A percentile compares a stretch with the other conserved stretches of the same genome.
These are phyloP conservation scores for Ceratocystis variospora DNA, from an alignment of 2,329 filamentous ascomycete species.

Conservation along the genomic window DNA sequence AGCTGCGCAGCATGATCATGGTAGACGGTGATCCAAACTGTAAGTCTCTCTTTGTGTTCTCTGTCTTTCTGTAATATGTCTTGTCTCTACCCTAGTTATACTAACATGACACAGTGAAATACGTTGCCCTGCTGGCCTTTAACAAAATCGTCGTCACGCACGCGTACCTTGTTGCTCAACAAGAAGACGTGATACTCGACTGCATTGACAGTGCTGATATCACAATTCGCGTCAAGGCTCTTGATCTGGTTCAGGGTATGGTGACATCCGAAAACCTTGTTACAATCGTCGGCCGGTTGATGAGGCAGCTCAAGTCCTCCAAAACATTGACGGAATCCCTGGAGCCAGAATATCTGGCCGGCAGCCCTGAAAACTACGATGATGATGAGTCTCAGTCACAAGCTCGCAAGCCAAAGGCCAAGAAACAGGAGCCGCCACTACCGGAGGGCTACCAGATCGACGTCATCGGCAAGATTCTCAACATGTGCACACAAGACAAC, in stretches of 20 bases:
- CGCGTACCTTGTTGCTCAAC: slow-evolving; percentile 72
- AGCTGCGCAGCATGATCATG: slow-evolving; percentile 86
- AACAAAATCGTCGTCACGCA: slow-evolving; percentile 88
- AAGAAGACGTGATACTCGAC: slow-evolving; percentile 91
- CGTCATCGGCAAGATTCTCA: slow-evolving; percentile 68
- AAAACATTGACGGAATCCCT: slow-evolving; percentile 18
- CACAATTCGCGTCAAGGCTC: slow-evolving; percentile 81
- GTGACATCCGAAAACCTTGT: slow-evolving; percentile 76
- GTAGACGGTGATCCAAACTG: slow-evolving; percentile 86
- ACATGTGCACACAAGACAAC: slow-evolving; percentile 80
- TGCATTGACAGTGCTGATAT: slow-evolving; percentile 95
- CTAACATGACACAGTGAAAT: slow-evolving; percentile 56
- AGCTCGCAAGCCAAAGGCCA: slow-evolving; percentile 5
- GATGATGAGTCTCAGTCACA: slow-evolving; percentile 11
- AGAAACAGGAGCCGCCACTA: slow-evolving; percentile 37
- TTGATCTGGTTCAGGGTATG: slow-evolving; percentile 89
- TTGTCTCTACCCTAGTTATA: background rate
- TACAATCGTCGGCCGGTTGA: slow-evolving; percentile 69
- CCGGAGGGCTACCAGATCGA: slow-evolving; percentile 77
- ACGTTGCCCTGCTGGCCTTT: slow-evolving; percentile 87
- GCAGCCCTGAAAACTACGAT: slow-evolving; percentile 9
- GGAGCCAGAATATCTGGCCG: background rate
- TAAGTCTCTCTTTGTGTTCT: slow-evolving; percentile 34
- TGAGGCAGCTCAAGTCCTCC: slow-evolving; percentile 68
- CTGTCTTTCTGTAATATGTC: background rate